Conservation (phyloP, 176 grass and related monocot genomes). For the Elaeis guineensis region DNA sequence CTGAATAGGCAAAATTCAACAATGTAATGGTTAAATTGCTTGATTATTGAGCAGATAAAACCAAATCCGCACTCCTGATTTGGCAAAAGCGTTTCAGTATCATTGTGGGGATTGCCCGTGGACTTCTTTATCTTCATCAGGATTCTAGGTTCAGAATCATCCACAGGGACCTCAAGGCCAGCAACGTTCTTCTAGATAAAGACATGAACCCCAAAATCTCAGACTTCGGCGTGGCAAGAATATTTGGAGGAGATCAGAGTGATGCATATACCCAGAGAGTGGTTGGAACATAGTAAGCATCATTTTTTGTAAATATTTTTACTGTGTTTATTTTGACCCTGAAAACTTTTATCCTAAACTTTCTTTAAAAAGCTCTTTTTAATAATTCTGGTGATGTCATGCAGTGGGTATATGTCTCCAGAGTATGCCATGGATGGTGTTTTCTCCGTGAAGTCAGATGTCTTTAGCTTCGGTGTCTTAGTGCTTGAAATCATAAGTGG, state of each 20-base stretch:
- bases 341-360: background rate
- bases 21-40: too few relatives aligned
- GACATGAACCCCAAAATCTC: slow-evolving; percentile 21
- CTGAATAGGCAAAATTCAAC: too few relatives aligned
- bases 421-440: slow-evolving; percentile 24
- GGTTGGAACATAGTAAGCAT: slow-evolving; percentile 13
- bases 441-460: slow-evolving; percentile 17
- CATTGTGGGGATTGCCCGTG: slow-evolving; percentile 10
- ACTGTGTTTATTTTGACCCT: background rate
- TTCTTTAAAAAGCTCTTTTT: too few relatives aligned
- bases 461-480: slow-evolving; percentile 9
- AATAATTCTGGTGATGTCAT: background rate
- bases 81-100: slow-evolving; percentile 15
- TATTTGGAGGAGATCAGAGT: slow-evolving; percentile 19
- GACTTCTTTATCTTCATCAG: slow-evolving; percentile 19
- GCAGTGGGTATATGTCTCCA: slow-evolving; percentile 20
- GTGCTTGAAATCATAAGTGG: slow-evolving; percentile 18
- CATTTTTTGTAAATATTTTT: too few relatives aligned
- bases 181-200: slow-evolving; percentile 19
- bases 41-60: slow-evolving; percentile 8
- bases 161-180: slow-evolving; percentile 13
- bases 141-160: slow-evolving; percentile 19
- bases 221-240: slow-evolving; percentile 18
- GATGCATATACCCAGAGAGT: slow-evolving; percentile 14
- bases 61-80: background rate